phyloP scores from a whole-genome alignment of 129 eudicot species.

The Cynara cardunculus region DNA sequence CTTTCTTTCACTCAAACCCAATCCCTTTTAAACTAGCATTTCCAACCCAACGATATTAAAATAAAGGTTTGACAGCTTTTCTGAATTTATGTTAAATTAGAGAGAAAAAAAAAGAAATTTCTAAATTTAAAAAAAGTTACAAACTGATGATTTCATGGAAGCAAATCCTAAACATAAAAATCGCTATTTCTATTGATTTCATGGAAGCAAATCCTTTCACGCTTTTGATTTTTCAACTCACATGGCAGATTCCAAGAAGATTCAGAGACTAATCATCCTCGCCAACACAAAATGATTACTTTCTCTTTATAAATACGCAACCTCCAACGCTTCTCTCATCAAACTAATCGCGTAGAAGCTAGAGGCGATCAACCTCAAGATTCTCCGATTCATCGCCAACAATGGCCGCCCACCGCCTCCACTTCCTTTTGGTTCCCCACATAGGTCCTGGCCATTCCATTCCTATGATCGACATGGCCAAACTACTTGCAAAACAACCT shows the following conservation, averaged over 20 bases:
- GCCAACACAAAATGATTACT: background rate
- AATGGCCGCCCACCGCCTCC: slow-evolving; percentile 13
- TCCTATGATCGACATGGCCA: slow-evolving; percentile 38
- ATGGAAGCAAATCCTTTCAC: slow-evolving; percentile 14
- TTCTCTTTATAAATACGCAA: background rate
- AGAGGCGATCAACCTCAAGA: background rate
- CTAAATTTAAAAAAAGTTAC: too few relatives aligned
- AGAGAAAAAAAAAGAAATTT: too few relatives aligned
- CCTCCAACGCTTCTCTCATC: background rate
- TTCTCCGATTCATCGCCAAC: background rate
- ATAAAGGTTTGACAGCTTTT: too few relatives aligned
- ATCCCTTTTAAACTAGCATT: too few relatives aligned
- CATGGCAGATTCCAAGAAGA: background rate
- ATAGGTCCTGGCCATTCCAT: slow-evolving; percentile 21
- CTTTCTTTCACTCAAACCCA: too few relatives aligned
- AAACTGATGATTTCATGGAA: too few relatives aligned
- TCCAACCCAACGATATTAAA: too few relatives aligned
- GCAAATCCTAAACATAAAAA: too few relatives aligned
- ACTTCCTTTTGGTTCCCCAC: slow-evolving; percentile 25
- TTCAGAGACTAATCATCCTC: background rate
- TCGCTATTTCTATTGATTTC: too few relatives aligned
- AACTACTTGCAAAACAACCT: slow-evolving; percentile 31
- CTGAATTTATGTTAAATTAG: too few relatives aligned
- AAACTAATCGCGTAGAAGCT: background rate
- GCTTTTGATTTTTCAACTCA: background rate